Evolutionary conservation across 75 land plant genomes (phyloP), one percentile per base, ranked within the genome.

Genomic region (Gnetum montanum): DNA sequence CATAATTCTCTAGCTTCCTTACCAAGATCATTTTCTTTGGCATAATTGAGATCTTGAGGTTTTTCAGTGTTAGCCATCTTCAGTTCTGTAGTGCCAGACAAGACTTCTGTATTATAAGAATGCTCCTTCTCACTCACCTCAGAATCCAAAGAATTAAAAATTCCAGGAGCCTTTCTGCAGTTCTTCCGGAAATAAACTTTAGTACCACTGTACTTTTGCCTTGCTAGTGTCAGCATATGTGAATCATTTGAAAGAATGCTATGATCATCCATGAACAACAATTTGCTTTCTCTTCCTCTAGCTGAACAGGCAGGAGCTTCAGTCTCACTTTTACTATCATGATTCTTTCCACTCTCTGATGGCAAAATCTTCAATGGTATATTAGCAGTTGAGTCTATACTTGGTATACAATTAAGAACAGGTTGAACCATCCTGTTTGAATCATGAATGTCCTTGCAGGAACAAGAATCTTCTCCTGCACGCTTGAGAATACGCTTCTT

Each of bases 161-260:
- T 13, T 15, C 1, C 15, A 41, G 16, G 43, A 41, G 43, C 0
- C n/a, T 18, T 13, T 15, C 18, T 50, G n/a, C 30, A 29, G 18
- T 50, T 28, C 26, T 52, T 34, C 55, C 55, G 31, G 22, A 18
- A 18, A 31, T 52, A 52, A 1, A 52, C 36, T 33, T 52, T 31
- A 15, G 33, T 24, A 52, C 18, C 22, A 31, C 33, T 52, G 16
- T 52, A 22, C 22, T 8, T 52, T 15, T 15, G 16, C 6, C 12
- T 30, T 52, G 31, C 34, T 19, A 18, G 24, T 19, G 36, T 31
- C 28, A 5, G n/a, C n/a, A n/a, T n/a, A n/a, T n/a, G 23, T 20
- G 36, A 52, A 31, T 31, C 33, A 22, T 8, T 52, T 31, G 20
- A 18, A 26, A 1, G 20, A 6, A 8, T 52, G n/a, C 33, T 8